Conservation (phyloP, 768 basidiomycete genomes). For the Macrolepiota fuliginosa region DNA sequence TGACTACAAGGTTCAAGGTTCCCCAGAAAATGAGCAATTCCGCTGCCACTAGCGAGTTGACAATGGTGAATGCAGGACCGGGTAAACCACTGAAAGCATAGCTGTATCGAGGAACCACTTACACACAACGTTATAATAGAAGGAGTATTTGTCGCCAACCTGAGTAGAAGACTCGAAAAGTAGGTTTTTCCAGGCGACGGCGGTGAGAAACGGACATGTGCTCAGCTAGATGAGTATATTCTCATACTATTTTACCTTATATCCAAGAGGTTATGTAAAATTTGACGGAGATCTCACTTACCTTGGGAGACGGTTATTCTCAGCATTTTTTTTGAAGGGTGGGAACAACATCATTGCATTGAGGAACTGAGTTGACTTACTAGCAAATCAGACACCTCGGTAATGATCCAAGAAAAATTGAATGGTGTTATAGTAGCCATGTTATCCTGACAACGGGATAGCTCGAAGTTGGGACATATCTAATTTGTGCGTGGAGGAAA, state of each 20-base stretch:
- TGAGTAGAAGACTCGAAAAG: neutral
- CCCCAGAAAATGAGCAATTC: neutral
- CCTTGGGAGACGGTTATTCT: neutral
- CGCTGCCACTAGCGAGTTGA: neutral
- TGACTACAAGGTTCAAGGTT: neutral
- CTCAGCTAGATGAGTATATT: neutral
- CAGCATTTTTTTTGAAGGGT: neutral
- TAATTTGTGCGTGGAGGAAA: neutral
- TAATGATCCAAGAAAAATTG: neutral
- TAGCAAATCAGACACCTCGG: neutral
- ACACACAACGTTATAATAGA: neutral
- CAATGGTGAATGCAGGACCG: constrained; percentile 3
- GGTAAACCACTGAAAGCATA: neutral
- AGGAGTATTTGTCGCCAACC: neutral
- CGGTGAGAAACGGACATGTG: neutral
- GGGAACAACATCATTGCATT: neutral
- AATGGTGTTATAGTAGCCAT: neutral
- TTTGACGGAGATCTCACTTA: neutral
- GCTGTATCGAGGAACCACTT: neutral
- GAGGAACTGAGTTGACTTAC: neutral
- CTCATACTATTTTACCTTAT: neutral
- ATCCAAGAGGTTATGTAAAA: neutral
- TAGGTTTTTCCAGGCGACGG: neutral
- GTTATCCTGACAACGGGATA: neutral
- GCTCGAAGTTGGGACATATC: neutral